phyloP scores from a whole-genome alignment of 768 basidiomycete species.

The Gloeophyllum trabeum region DNA sequence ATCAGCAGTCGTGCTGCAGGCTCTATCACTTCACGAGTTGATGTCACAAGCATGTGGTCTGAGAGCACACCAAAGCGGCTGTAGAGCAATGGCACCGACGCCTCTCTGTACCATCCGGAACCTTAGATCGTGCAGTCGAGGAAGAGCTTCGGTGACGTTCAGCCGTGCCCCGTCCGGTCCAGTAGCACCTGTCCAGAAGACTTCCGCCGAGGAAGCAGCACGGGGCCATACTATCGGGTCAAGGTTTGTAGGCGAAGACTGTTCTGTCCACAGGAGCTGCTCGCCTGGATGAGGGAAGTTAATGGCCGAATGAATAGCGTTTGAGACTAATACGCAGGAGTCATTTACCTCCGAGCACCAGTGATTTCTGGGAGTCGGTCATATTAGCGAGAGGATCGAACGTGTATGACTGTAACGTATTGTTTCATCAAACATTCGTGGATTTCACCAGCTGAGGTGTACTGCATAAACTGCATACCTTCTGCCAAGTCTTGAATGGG shows the following conservation, averaged over 20 bases:
- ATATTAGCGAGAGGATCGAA: slow-evolving; percentile 39
- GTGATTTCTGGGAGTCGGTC: slow-evolving; percentile 19
- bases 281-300: slow-evolving; percentile 11
- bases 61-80: slow-evolving; percentile 47
- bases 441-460: not conserved
- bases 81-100: slow-evolving; percentile 33
- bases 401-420: slow-evolving; percentile 24
- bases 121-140: not conserved
- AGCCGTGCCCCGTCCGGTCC: slow-evolving; percentile 20
- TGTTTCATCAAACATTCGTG: not conserved
- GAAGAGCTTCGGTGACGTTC: slow-evolving; percentile 3
- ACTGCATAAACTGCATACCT: slow-evolving; percentile 17
- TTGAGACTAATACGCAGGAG: not conserved
- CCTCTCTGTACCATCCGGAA: slow-evolving; percentile 21
- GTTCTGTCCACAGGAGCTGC: slow-evolving; percentile 35
- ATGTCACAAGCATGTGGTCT: slow-evolving; percentile 32
- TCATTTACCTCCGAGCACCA: slow-evolving; percentile 29
- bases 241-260: slow-evolving; percentile 29
- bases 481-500: slow-evolving; percentile 41
- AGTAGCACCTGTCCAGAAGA: slow-evolving; percentile 39
- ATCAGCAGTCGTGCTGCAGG: too few species aligned
- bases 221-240: slow-evolving; percentile 38
- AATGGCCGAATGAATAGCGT: not conserved
- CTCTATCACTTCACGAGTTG: too few species aligned
- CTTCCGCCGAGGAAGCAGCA: slow-evolving; percentile 33